These are phyloP conservation scores for Monoraphidium neglectum DNA, from an alignment of 139 green algal genomes.

Conservation along the genomic window DNA sequence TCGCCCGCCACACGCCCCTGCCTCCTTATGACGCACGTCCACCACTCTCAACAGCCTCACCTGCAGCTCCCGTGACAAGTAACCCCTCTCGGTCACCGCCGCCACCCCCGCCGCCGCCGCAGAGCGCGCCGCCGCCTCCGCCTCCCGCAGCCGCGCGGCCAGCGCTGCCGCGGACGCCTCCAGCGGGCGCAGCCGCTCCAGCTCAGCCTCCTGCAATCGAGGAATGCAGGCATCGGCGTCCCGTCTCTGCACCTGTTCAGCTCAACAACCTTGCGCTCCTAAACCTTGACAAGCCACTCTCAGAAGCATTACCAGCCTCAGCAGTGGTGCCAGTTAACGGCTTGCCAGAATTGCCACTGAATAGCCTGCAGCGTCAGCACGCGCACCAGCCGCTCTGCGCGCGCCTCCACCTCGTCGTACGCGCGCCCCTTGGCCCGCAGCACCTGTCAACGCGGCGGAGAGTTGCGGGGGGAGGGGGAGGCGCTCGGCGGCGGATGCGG, in stretches of 20 bases:
- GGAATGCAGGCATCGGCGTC: too few relatives aligned
- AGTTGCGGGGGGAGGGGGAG: too few relatives aligned
- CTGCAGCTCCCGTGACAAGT: constrained; percentile 27
- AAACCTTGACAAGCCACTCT: background rate
- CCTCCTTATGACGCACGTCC: too few relatives aligned
- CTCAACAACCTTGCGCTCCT: too few relatives aligned
- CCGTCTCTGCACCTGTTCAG: too few relatives aligned
- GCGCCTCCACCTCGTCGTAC: constrained; percentile 15
- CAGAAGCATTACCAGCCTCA: background rate
- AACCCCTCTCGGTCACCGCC: constrained; percentile 24
- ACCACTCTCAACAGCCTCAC: too few relatives aligned
- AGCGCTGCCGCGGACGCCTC: constrained; percentile 11
- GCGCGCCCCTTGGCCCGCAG: background rate
- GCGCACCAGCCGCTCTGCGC: constrained; percentile 18
- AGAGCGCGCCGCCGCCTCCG: constrained; percentile 4
- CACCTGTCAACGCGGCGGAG: too few relatives aligned
- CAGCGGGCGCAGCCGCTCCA: background rate
- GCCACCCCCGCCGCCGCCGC: constrained; percentile 4
- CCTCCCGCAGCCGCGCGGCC: constrained; percentile 7
- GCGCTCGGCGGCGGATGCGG: too few relatives aligned
- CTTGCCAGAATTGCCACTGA: background rate
- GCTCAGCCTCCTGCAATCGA: constrained; percentile 10
- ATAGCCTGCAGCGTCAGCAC: background rate
- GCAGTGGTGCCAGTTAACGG: background rate
- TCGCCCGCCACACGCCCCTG: too few relatives aligned